Percentiles rank a stretch among this genome's conserved stretches.
phyloP scores from a whole-genome alignment of 1,284 basidiomycete genomes.

The Neotropicomus parvogracilis region DNA sequence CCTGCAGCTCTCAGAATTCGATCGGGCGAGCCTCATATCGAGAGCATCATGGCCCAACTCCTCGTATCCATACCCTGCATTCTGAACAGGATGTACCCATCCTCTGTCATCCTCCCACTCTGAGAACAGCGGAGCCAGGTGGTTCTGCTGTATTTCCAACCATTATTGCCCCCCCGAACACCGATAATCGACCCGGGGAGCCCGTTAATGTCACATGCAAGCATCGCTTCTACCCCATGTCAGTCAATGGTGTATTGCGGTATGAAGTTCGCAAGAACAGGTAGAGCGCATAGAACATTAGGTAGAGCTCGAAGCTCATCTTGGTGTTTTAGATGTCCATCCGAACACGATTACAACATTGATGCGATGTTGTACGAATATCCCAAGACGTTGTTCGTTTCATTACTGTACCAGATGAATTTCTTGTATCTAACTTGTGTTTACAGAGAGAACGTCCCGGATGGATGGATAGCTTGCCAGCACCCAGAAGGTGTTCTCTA shows the following conservation, averaged over 20 bases:
- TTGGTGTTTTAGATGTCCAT: slow-evolving; percentile 6
- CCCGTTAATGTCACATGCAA: not conserved
- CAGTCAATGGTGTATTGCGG: slow-evolving; percentile 14
- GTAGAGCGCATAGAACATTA: slow-evolving; percentile 8
- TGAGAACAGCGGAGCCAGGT: not conserved
- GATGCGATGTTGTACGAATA: slow-evolving; percentile 20
- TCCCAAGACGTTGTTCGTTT: slow-evolving; percentile 20
- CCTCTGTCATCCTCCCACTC: not conserved
- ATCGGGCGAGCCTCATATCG: slow-evolving; percentile 27
- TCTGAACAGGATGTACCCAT: not conserved
- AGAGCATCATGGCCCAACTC: slow-evolving; percentile 17
- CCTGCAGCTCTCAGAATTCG: slow-evolving; percentile 18
- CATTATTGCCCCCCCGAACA: slow-evolving; percentile 10
- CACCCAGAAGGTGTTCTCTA: slow-evolving; percentile 33
- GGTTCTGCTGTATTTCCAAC: too few species aligned
- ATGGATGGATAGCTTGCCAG: slow-evolving; percentile 25
- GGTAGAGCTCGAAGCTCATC: slow-evolving; percentile 2
- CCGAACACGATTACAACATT: slow-evolving; percentile 9
- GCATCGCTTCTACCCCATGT: slow-evolving; percentile 17
- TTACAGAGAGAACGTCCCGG: slow-evolving; percentile 15
- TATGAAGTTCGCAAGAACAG: slow-evolving; percentile 14
- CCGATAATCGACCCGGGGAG: slow-evolving; percentile 9
- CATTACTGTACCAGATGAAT: not conserved
- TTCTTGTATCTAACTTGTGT: not conserved
- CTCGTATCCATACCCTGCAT: slow-evolving; percentile 9